A percentile compares a stretch with the other conserved stretches of the same genome.
These are phyloP conservation scores for Moringa oleifera DNA, from an alignment of 345 rosid genomes.

Conservation along the genomic window DNA sequence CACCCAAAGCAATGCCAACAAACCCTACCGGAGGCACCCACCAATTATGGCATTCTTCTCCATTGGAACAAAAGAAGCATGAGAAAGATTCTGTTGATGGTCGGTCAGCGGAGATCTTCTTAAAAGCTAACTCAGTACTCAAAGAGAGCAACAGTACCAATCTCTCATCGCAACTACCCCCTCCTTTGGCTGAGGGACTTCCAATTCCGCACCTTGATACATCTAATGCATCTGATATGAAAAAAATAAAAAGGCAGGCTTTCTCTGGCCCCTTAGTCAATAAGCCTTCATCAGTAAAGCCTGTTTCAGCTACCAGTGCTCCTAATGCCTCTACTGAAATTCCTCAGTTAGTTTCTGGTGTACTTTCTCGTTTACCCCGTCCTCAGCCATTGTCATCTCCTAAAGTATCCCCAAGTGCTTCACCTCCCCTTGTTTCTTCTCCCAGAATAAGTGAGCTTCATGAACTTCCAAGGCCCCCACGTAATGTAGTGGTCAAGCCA, in stretches of 20 bases:
- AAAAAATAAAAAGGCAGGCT: slow-evolving; percentile 49
- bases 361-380: slow-evolving; percentile 35
- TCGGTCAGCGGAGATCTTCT: slow-evolving; percentile 19
- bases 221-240: slow-evolving; percentile 30
- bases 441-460: slow-evolving; percentile 84
- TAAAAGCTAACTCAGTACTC: slow-evolving; percentile 23
- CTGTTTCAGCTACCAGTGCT: slow-evolving; percentile 39
- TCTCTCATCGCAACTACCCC: slow-evolving; percentile 47
- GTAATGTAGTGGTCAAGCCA: slow-evolving; percentile 37
- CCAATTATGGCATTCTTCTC: slow-evolving; percentile 79
- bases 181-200: slow-evolving; percentile 47
- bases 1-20: slow-evolving; percentile 34
- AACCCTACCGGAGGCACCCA: slow-evolving; percentile 33
- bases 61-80: slow-evolving; percentile 69
- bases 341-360: slow-evolving; percentile 41
- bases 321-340: slow-evolving; percentile 39
- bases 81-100: slow-evolving; percentile 34
- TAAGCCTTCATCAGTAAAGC: slow-evolving; percentile 48
- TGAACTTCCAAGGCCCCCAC: slow-evolving; percentile 94
- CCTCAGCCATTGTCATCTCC: slow-evolving; percentile 57
- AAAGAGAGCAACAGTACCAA: slow-evolving; percentile 33
- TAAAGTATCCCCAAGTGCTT: slow-evolving; percentile 67
- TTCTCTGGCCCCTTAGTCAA: slow-evolving; percentile 68
- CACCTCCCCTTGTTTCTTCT: slow-evolving; percentile 79
- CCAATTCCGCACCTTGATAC: slow-evolving; percentile 27